Base-by-base conservation (phyloP, 1,284 basidiomycete species). In the Leccinum fuscescens region DNA sequence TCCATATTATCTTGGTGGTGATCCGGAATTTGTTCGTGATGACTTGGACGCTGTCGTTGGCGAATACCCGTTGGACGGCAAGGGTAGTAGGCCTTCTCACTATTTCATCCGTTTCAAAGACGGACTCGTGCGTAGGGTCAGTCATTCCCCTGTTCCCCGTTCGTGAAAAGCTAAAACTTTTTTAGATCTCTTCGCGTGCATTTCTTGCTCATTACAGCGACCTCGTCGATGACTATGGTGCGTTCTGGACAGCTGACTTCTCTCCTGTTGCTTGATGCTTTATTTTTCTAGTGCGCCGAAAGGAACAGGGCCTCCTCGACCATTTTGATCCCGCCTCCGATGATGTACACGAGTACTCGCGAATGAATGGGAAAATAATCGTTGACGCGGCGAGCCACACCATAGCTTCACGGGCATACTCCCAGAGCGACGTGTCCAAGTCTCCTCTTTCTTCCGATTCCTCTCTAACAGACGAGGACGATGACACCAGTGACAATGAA, bases 81-180 rank as follows among this genome's bases (percentile, higher is more conserved):
- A 80, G 2, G 73, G 69, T 4, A 65, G 69, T 5, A 65, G 65
- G 20, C 69, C 70, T 22, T 70, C 76, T 15, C 87, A 79, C 69
- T 89, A 86, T 70, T 91, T 80, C 73, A 88, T 82, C 50, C 80
- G 82, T 48, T 81, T 79, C 63, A 71, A 75, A 54, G 80, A 80
- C 20, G 86, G 84, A n/a, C 79, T 85, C 27, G 79, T 81, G n/a
- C 79, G 82, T 65, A 86, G 80, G 75, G 90, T 89, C 35, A 54
- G 68, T 61, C 59, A 61, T 67, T 39, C 22, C 53, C 58, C 8
- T 31, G 11, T 44, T 31, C 29, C 15, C 11, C 4, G 57, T 56
- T 54, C 50, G 14, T 2, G 3, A n/a, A 50, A 66, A 55, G 8
- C 29, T 62, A 17, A 55, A 56, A 6, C 27, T 7, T 29, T 59